Percentiles rank a stretch among this genome's conserved stretches.
These are phyloP conservation scores for Pugionium cornutum DNA, from an alignment of 345 rosid species.

Conservation along the genomic window DNA sequence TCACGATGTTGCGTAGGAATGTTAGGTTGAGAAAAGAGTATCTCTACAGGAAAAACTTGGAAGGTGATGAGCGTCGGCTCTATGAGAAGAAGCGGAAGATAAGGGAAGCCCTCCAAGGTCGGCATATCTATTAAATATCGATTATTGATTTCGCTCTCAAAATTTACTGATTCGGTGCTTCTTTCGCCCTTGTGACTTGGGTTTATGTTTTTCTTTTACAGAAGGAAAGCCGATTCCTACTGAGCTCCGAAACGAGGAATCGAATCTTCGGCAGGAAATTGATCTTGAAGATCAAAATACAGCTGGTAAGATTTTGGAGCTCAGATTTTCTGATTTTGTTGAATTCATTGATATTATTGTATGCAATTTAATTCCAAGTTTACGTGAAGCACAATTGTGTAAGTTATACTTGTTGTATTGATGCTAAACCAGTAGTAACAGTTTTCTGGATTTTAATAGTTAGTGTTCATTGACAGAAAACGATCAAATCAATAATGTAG, in stretches of 20 bases:
- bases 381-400: constrained; percentile 7
- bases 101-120: constrained; percentile 82
- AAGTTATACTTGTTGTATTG: background rate
- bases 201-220: constrained; percentile 27
- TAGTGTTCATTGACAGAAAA: background rate
- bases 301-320: constrained; percentile 42
- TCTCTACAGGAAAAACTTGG: constrained; percentile 85
- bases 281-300: constrained; percentile 87
- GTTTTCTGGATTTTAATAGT: background rate
- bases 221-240: constrained; percentile 97
- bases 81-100: constrained; percentile 89
- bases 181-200: background rate
- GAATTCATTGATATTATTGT: background rate
- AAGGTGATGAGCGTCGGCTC: constrained; percentile 75
- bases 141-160: background rate
- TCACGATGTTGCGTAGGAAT: constrained; percentile 70
- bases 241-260: constrained; percentile 82
- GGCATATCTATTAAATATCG: background rate
- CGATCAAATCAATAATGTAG: too few relatives aligned
- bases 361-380: background rate
- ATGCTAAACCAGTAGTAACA: background rate
- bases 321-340: background rate
- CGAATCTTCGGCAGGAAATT: constrained; percentile 77
- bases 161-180: constrained; percentile 4
- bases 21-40: constrained; percentile 76